A percentile compares a stretch with the other conserved stretches of the same genome.
phyloP scores from a whole-genome alignment of 2,329 filamentous ascomycete genomes.

The Microthyrium microscopicum region DNA sequence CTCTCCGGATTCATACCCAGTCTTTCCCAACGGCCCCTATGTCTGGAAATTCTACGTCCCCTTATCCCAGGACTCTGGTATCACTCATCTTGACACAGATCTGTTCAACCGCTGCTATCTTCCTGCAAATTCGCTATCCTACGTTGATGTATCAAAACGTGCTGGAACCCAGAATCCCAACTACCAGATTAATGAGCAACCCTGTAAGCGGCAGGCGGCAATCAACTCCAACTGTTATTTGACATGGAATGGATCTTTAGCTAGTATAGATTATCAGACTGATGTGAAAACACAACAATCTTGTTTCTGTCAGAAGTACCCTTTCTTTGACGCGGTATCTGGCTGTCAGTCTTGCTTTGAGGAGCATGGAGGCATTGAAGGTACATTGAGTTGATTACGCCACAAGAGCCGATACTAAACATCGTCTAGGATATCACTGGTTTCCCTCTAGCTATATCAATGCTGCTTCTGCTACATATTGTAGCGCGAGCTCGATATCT shows the following conservation, averaged over 20 bases:
- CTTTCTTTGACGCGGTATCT: constrained; percentile 1
- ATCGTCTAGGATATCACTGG: neutral
- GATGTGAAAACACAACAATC: neutral
- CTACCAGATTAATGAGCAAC: neutral
- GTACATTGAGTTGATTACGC: too few species aligned
- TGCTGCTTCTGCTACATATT: neutral
- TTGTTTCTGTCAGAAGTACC: neutral
- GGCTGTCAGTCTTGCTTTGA: neutral
- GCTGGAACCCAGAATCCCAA: neutral
- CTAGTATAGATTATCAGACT: neutral
- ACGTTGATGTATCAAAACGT: too few species aligned
- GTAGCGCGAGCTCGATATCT: neutral
- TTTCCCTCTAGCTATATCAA: neutral
- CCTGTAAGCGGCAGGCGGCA: neutral
- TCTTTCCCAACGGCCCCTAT: too few species aligned
- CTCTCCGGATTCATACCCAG: too few species aligned
- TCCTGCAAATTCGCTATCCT: too few species aligned
- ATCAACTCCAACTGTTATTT: constrained; percentile 2
- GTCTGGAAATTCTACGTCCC: too few species aligned
- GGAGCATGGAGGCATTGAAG: constrained; percentile 1
- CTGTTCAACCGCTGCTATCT: too few species aligned
- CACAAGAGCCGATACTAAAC: neutral
- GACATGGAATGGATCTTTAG: neutral
- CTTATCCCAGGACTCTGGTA: too few species aligned
- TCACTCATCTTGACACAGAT: too few species aligned